A percentile compares a stretch with the other conserved stretches of the same genome.
Conservation (phyloP, 495 filamentous ascomycete species). For the Letharia lupina region DNA sequence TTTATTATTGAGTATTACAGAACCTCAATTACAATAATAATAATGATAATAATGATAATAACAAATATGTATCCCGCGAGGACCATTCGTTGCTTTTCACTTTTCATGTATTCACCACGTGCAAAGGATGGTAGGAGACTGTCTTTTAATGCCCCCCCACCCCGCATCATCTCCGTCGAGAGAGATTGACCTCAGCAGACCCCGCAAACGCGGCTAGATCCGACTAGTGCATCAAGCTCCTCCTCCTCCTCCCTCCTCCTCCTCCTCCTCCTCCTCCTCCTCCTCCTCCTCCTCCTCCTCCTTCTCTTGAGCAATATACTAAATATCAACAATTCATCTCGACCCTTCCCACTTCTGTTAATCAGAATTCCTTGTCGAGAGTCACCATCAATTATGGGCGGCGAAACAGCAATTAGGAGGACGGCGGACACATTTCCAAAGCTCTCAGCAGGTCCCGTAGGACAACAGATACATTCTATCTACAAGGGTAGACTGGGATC, state of each 20-base stretch:
- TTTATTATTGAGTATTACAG: too few relatives aligned
- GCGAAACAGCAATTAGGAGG: constrained; percentile 28
- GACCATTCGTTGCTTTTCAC: not conserved
- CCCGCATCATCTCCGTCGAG: too few relatives aligned
- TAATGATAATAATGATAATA: too few relatives aligned
- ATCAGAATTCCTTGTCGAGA: not conserved
- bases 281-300: not conserved
- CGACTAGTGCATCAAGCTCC: not conserved
- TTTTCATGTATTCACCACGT: not conserved
- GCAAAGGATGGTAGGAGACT: too few relatives aligned
- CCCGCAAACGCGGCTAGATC: too few relatives aligned
- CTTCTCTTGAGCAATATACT: too few relatives aligned
- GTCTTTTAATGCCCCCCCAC: too few relatives aligned
- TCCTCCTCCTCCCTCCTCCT: not conserved
- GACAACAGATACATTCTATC: constrained; percentile 78
- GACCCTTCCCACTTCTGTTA: not conserved
- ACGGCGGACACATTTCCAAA: constrained; percentile 39
- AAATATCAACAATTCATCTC: not conserved
- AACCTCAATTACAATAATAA: not conserved
- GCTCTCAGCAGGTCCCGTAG: constrained; percentile 53
- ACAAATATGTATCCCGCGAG: too few relatives aligned
- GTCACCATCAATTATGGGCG: constrained; percentile 32
- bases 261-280: not conserved
- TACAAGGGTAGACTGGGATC: constrained; percentile 76
- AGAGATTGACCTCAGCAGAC: too few relatives aligned